phyloP scores from a whole-genome alignment of 2,329 filamentous ascomycete species.

The Neoascochyta sp. region DNA sequence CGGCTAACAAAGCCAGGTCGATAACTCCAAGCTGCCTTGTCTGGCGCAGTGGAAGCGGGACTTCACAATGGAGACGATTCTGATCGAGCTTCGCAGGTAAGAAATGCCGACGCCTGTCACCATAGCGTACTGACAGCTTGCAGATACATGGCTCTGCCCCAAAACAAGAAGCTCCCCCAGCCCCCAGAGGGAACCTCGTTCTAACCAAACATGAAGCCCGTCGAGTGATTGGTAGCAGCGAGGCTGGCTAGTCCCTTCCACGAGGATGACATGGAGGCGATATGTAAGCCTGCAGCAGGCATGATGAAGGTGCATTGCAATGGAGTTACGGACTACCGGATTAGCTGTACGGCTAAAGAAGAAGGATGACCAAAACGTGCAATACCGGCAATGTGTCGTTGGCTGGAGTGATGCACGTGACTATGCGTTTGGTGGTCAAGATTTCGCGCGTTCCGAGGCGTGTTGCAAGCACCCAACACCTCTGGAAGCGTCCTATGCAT shows the following conservation, averaged over 20 bases:
- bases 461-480: constrained; percentile 3
- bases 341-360: constrained; percentile 8
- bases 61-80: constrained; percentile 90
- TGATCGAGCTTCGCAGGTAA: constrained; percentile 79
- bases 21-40: constrained; percentile 77
- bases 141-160: constrained; percentile 88
- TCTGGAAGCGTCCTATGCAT: constrained; percentile 38
- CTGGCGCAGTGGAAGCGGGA: constrained; percentile 87
- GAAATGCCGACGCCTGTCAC: constrained; percentile 12
- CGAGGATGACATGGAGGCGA: constrained; percentile 6
- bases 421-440: too few species aligned
- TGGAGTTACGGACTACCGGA: constrained; percentile 25
- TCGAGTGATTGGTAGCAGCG: neutral
- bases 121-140: constrained; percentile 6
- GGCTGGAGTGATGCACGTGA: too few species aligned
- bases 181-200: constrained; percentile 79
- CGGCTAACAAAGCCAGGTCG: constrained; percentile 56
- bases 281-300: constrained; percentile 2
- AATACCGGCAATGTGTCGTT: too few species aligned
- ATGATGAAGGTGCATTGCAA: constrained; percentile 25
- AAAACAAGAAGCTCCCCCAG: constrained; percentile 93
- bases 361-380: constrained; percentile 7
- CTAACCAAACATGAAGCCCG: constrained; percentile 15
- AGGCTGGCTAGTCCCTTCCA: too few species aligned
- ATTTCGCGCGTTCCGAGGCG: constrained; percentile 5